A percentile compares a stretch with the other conserved stretches of the same genome.
phyloP scores from a whole-genome alignment of 148 eudicot species.

The Heliosperma pusillum region DNA sequence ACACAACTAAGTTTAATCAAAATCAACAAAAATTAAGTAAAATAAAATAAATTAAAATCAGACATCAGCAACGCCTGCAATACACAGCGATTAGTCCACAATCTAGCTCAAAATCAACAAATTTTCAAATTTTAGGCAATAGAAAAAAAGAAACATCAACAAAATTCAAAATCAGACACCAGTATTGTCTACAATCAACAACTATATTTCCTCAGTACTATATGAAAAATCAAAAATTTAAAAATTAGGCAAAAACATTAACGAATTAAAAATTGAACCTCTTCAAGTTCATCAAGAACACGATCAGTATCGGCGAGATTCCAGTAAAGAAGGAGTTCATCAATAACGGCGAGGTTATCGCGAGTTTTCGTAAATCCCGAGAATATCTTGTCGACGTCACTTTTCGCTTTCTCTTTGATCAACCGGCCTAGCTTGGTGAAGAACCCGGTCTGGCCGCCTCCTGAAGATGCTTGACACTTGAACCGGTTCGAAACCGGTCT shows the following conservation, averaged over 20 bases:
- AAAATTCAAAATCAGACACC: background rate
- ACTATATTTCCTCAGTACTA: background rate
- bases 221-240: background rate
- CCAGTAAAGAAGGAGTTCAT: conserved; percentile 89
- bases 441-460: conserved; percentile 59
- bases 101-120: background rate
- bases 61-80: background rate
- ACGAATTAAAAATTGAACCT: conserved; percentile 35
- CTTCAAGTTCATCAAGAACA: conserved; percentile 93
- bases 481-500: conserved; percentile 31
- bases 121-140: background rate
- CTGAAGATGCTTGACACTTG: conserved; percentile 42
- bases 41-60: background rate
- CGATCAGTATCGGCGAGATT: conserved; percentile 86
- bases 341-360: conserved; percentile 85
- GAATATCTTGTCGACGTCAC: conserved; percentile 84
- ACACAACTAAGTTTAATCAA: background rate
- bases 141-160: background rate
- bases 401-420: conserved; percentile 89
- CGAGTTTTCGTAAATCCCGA: conserved; percentile 96
- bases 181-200: background rate
- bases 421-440: conserved; percentile 74
- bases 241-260: background rate
- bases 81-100: background rate
- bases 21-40: background rate